Evolutionary conservation across 805 yeast species (phyloP), one percentile per base, ranked within the genome.

Genomic region (Maudiozyma barnettii): DNA sequence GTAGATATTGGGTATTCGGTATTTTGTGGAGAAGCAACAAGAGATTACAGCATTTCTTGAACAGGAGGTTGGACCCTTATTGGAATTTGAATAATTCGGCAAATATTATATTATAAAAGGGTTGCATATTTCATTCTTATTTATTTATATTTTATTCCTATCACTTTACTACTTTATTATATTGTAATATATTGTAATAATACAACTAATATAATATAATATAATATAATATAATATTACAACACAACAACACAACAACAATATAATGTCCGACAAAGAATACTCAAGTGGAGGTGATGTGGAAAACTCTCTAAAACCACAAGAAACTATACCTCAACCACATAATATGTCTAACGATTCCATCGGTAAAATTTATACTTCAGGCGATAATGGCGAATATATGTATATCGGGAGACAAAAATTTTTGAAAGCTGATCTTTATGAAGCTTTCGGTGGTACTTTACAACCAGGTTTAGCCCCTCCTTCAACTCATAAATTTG

Each of bases 391-490:
- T 55, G 79, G 79, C 39, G 83, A 82, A 41, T 81, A 78, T 60
- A 72, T 87, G 48, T 78, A 71, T 52, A 76, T 87, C 53, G 96
- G 95, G 4, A 74, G 79, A 56, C 80, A 82, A 51, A 81, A 76
- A 63, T 87, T 82, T 51, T 71, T 78, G 47, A 77, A 74, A 55
- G 63, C 72, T 45, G 90, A 84, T 44, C 70, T 84, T 48, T 66
- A 70, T 45, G 65, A 65, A 22, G 91, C 91, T 2, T 84, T 84
- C 53, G 96, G 95, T 64, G 96, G 96, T 81, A 74, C 84, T 18
- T 68, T 84, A 61, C 80, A 81, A 54, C 87, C 93, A 21, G 91
- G 87, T 71, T 42, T 71, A 47, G 64, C 77, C 26, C 72, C 75
- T n/a, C 74, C 78, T 5, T 75, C 91, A 14, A 60, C 68, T 8